A percentile compares a stretch with the other conserved stretches of the same genome.
These are phyloP conservation scores for Lecanicillium sp. DNA, from an alignment of 2,329 filamentous ascomycete genomes.

Conservation along the genomic window DNA sequence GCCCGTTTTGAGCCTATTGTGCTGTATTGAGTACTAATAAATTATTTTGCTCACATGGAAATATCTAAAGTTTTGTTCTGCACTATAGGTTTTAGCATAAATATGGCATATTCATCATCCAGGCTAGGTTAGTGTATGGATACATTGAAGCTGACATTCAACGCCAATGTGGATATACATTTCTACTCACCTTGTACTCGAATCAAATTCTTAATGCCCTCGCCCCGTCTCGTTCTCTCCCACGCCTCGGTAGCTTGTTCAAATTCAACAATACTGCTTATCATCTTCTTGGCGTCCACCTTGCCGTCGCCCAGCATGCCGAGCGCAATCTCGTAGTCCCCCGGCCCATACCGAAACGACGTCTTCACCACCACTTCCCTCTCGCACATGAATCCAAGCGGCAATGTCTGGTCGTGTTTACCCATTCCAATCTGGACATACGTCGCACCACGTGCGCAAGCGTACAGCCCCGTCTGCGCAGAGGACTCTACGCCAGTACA, in stretches of 20 bases:
- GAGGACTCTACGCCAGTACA: conserved; percentile 14
- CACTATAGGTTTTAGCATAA: too few species aligned
- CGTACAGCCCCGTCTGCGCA: conserved; percentile 11
- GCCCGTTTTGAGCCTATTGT: too few species aligned
- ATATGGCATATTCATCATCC: too few species aligned
- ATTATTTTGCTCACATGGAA: too few species aligned
- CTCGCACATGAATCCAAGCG: conserved; percentile 45
- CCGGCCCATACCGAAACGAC: conserved; percentile 41
- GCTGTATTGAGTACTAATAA: too few species aligned
- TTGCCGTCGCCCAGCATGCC: conserved; percentile 4
- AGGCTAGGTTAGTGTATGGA: too few species aligned
- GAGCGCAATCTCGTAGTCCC: conserved; percentile 15
- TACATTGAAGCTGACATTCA: too few species aligned
- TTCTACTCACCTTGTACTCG: too few species aligned
- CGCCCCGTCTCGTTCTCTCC: conserved; percentile 11
- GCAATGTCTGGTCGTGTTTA: conserved; percentile 46
- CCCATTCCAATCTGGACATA: conserved; percentile 53
- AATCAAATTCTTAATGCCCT: conserved; percentile 15
- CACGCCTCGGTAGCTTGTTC: conserved; percentile 11
- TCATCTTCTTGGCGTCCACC: conserved; percentile 3
- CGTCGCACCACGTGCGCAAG: conserved; percentile 41
- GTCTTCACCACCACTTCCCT: conserved; percentile 40
- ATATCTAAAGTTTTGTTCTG: too few species aligned
- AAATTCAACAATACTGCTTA: conserved; percentile 10
- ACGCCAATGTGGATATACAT: too few species aligned